Conservation (phyloP, 768 basidiomycete species). For the Termitomyces sp. region DNA sequence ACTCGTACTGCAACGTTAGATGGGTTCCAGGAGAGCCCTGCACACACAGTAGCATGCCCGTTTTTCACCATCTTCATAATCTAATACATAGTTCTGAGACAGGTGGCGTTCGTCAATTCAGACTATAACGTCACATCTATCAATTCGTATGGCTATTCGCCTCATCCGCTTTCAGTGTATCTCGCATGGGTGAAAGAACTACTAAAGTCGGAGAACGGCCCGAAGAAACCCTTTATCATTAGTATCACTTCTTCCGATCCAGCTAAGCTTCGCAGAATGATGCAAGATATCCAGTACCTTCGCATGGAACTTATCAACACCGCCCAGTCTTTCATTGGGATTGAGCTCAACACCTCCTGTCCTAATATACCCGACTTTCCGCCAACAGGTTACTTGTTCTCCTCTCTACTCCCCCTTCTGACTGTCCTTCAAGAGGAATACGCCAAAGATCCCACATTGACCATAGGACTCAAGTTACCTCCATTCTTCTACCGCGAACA, state of each 20-base stretch:
- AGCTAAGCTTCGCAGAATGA: constrained; percentile 45
- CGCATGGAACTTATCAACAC: constrained; percentile 33
- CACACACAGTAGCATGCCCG: constrained; percentile 48
- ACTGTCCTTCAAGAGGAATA: constrained; percentile 45
- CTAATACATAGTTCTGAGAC: background rate
- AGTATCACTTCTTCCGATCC: constrained; percentile 67
- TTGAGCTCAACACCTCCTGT: constrained; percentile 84
- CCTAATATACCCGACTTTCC: constrained; percentile 67
- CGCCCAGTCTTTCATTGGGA: constrained; percentile 40
- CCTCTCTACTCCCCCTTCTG: constrained; percentile 48
- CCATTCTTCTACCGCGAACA: constrained; percentile 64
- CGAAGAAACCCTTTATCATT: constrained; percentile 60
- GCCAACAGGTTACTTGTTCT: constrained; percentile 61
- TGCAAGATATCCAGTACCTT: constrained; percentile 54
- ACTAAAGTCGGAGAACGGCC: constrained; percentile 24
- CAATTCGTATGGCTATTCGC: constrained; percentile 88
- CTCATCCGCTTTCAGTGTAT: constrained; percentile 63
- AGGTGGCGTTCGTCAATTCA: constrained; percentile 58
- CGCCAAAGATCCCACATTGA: constrained; percentile 45
- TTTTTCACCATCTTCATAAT: constrained; percentile 1
- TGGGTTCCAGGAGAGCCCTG: constrained; percentile 63
- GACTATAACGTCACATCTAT: constrained; percentile 49
- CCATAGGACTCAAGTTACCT: constrained; percentile 74
- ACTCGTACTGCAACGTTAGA: constrained; percentile 70
- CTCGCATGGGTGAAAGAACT: constrained; percentile 52